phyloP scores from a whole-genome alignment of 2,329 filamentous ascomycete genomes.

The Cladosporium sp. region DNA sequence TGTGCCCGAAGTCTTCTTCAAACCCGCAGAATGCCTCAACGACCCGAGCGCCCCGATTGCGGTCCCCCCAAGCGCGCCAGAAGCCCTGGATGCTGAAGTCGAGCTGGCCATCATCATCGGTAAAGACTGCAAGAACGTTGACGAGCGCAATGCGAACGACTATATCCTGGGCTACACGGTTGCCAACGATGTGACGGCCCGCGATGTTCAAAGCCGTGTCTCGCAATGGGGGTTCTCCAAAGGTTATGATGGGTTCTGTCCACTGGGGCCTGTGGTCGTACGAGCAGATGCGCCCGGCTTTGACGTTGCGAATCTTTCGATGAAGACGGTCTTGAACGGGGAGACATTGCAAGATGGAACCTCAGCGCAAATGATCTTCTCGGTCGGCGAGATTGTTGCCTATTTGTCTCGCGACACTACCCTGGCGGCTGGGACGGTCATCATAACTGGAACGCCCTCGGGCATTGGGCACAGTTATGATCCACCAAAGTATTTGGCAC shows the following conservation, averaged over 20 bases:
- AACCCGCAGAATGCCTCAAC: conserved; percentile 51
- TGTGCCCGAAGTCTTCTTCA: conserved; percentile 54
- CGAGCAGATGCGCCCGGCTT: conserved; percentile 1
- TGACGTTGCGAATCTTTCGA: conserved; percentile 1
- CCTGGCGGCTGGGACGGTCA: conserved; percentile 39
- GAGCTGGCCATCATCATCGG: conserved; percentile 57
- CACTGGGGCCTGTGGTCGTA: conserved; percentile 39
- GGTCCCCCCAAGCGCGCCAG: conserved; percentile 51
- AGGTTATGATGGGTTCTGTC: conserved; percentile 55
- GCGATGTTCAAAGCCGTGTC: conserved; percentile 52
- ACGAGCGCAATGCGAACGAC: conserved; percentile 53
- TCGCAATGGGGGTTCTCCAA: conserved; percentile 58
- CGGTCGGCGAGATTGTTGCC: conserved; percentile 42
- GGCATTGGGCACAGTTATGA: conserved; percentile 39
- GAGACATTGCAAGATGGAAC: conserved; percentile 45
- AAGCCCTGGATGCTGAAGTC: conserved; percentile 52
- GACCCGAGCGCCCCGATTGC: conserved; percentile 52
- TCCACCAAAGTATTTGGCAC: conserved; percentile 41
- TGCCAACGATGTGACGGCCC: conserved; percentile 60
- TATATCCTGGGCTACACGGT: conserved; percentile 63
- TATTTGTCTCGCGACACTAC: conserved; percentile 41
- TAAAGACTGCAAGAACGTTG: conserved; percentile 50
- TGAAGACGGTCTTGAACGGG: conserved; percentile 40
- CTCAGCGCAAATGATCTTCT: conserved; percentile 52
- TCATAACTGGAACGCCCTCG: conserved; percentile 42